Conservation (phyloP, 2,329 filamentous ascomycete species). For the Fusarium coffeatum region DNA sequence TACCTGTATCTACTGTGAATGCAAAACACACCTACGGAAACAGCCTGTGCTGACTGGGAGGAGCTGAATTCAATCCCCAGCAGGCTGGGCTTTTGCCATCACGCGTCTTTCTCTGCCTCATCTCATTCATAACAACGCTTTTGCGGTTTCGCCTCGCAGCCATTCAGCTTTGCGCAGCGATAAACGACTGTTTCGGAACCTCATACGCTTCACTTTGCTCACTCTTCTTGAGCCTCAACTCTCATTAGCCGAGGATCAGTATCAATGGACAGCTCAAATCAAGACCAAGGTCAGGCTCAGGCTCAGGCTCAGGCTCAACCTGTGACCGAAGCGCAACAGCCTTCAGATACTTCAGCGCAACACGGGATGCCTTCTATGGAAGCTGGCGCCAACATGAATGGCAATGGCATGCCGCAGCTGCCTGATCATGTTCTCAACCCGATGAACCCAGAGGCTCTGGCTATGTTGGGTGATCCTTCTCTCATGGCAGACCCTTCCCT, state of each 20-base stretch:
- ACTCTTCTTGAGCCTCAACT: not conserved
- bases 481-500: constrained; percentile 46
- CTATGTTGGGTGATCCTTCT: constrained; percentile 41
- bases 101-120: constrained; percentile 35
- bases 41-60: constrained; percentile 3
- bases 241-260: not conserved
- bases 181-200: not conserved
- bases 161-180: constrained; percentile 34
- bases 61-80: constrained; percentile 32
- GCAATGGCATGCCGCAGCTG: constrained; percentile 38
- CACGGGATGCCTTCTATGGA: constrained; percentile 20
- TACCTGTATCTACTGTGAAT: constrained; percentile 21
- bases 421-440: constrained; percentile 37
- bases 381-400: constrained; percentile 17
- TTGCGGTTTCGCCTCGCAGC: constrained; percentile 21
- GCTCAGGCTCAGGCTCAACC: constrained; percentile 32
- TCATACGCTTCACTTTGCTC: not conserved
- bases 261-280: constrained; percentile 38
- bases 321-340: constrained; percentile 38
- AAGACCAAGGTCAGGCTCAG: constrained; percentile 37
- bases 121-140: constrained; percentile 38
- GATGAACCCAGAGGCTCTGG: constrained; percentile 42
- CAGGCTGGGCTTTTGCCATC: constrained; percentile 38
- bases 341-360: constrained; percentile 20
- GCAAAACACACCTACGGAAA: constrained; percentile 1